Percentiles rank a stretch among this genome's conserved stretches.
Conservation (phyloP, 805 yeast species). For the Kodamaea jinghongensis region DNA sequence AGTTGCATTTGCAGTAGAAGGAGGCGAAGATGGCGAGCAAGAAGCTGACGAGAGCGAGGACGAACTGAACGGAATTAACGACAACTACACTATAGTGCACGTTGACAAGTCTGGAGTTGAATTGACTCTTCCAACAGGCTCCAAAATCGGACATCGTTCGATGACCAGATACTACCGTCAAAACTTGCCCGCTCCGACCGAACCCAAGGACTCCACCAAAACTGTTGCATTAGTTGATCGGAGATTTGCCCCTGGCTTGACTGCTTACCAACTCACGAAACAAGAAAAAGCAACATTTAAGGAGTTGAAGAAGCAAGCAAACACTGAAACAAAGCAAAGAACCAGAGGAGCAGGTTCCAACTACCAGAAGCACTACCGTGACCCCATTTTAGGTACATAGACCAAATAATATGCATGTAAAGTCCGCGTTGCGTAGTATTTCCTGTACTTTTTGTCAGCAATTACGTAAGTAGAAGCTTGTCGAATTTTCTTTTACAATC, state of each 20-base stretch:
- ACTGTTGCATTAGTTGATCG: conserved; percentile 78
- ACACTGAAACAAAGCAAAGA: conserved; percentile 1
- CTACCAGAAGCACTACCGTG: conserved; percentile 55
- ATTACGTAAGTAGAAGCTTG: no score
- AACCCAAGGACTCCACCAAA: conserved; percentile 61
- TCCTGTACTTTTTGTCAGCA: no score
- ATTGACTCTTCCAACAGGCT: conserved; percentile 72
- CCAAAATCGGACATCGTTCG: conserved; percentile 78
- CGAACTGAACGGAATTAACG: conserved; percentile 15
- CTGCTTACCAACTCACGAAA: conserved; percentile 24
- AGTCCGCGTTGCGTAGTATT: no score
- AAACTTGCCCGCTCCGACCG: conserved; percentile 30
- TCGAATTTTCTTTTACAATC: no score
- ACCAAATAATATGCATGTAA: no score
- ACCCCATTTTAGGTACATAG: conserved; percentile 52
- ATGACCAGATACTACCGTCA: conserved; percentile 71
- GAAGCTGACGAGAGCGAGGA: conserved; percentile 14
- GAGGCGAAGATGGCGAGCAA: conserved; percentile 14
- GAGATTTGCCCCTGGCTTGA: conserved; percentile 40
- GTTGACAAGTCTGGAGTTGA: conserved; percentile 62
- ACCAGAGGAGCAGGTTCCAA: conserved; percentile 18
- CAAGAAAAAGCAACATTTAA: conserved; percentile 30
- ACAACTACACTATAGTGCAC: conserved; percentile 32
- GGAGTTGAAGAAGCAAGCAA: conserved; percentile 3
- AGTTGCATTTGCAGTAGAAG: conserved; percentile 24